A percentile compares a stretch with the other conserved stretches of the same genome.
phyloP scores from a whole-genome alignment of 805 yeast species.

The Schizosaccharomyces lindneri region DNA sequence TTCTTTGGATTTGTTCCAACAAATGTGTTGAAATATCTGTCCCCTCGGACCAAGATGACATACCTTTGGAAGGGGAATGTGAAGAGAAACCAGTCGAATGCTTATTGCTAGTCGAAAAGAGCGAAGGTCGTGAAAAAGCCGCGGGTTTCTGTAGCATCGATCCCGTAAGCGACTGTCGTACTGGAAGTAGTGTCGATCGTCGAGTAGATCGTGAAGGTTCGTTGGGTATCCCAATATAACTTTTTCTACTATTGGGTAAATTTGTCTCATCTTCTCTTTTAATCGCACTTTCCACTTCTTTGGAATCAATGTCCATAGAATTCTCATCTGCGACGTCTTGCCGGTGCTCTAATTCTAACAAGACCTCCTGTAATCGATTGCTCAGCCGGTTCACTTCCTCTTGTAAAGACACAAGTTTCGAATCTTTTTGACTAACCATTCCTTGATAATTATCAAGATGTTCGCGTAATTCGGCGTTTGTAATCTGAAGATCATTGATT shows the following conservation, averaged over 20 bases:
- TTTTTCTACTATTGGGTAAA: background rate
- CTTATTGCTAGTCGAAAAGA: background rate
- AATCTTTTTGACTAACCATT: background rate
- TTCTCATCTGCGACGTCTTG: background rate
- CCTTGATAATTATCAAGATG: background rate
- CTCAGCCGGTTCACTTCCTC: background rate
- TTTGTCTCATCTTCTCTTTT: background rate
- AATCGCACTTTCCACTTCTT: background rate
- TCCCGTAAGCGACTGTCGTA: background rate
- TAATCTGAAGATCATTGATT: background rate
- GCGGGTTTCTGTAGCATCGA: background rate
- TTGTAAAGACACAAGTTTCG: background rate
- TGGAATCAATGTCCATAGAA: background rate
- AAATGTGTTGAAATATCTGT: background rate
- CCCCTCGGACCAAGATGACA: background rate
- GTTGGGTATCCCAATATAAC: too few relatives aligned
- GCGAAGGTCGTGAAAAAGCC: background rate
- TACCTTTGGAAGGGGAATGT: background rate
- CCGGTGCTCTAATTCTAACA: background rate
- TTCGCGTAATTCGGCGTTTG: background rate
- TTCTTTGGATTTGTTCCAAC: background rate
- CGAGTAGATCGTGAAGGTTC: too few relatives aligned
- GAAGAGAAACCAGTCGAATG: too few relatives aligned
- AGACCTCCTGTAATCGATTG: background rate
- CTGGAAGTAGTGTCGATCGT: too few relatives aligned